Conservation (phyloP, 2,329 filamentous ascomycete genomes). For the Penicillium palitans region DNA sequence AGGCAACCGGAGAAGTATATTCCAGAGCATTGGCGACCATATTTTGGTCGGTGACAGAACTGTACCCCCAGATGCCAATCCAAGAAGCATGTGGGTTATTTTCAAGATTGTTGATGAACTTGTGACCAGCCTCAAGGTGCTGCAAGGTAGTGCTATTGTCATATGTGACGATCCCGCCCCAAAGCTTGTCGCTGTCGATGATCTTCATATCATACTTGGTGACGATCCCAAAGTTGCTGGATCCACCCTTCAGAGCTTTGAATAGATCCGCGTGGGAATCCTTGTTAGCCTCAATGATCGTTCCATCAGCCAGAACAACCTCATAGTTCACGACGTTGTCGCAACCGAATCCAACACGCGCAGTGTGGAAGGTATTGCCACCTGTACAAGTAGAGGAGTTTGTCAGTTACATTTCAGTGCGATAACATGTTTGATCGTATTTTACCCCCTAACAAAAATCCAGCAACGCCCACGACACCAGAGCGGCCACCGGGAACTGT, state of each 20-base stretch:
- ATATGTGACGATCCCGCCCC: constrained; percentile 26
- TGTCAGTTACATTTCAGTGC: background rate
- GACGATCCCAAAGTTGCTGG: constrained; percentile 56
- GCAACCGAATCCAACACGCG: constrained; percentile 51
- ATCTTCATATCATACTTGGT: constrained; percentile 28
- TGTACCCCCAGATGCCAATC: constrained; percentile 4
- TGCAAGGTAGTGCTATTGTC: constrained; percentile 16
- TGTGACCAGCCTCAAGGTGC: constrained; percentile 20
- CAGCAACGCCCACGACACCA: constrained; percentile 25
- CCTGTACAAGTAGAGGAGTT: constrained; percentile 26
- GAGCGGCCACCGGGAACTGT: constrained; percentile 25
- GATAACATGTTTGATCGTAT: background rate
- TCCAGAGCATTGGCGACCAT: constrained; percentile 5
- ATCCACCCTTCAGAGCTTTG: constrained; percentile 56
- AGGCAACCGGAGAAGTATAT: constrained; percentile 17
- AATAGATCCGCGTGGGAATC: constrained; percentile 52
- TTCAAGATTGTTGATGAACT: constrained; percentile 23
- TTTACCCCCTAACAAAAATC: constrained; percentile 26
- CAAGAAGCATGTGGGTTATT: constrained; percentile 24
- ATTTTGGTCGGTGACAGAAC: background rate
- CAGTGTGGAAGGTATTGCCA: constrained; percentile 53
- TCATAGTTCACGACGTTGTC: constrained; percentile 53
- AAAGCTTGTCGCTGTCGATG: constrained; percentile 19
- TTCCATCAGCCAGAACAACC: constrained; percentile 55
- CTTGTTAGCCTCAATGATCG: constrained; percentile 49